Conservation (phyloP, 805 yeast species). For the Zygotorulaspora danielsina region DNA sequence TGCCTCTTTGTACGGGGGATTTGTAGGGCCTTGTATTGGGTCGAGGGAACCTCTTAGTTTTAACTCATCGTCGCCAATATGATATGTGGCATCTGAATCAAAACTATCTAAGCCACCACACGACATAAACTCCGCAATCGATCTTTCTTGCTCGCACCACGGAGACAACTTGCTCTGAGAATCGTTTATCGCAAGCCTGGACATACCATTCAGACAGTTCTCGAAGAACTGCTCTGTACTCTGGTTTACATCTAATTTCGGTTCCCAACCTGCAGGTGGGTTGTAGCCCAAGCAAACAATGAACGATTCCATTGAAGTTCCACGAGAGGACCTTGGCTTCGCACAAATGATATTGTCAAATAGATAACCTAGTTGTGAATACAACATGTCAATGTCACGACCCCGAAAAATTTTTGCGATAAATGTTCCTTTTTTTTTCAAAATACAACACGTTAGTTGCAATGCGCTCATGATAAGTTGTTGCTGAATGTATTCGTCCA, state of each 20-base stretch:
- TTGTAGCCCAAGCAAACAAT: conserved; percentile 85
- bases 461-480: conserved; percentile 88
- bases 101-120: conserved; percentile 88
- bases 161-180: conserved; percentile 34
- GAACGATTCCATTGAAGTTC: conserved; percentile 90
- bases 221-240: conserved; percentile 84
- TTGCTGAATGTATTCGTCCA: conserved; percentile 96
- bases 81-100: conserved; percentile 94
- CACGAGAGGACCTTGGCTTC: conserved; percentile 92
- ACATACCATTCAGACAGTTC: conserved; percentile 52
- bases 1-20: conserved; percentile 94
- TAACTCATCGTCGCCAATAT: conserved; percentile 34
- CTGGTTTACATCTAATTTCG: conserved; percentile 49
- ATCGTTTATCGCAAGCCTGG: not conserved
- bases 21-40: conserved; percentile 93
- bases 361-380: conserved; percentile 83
- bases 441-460: conserved; percentile 82
- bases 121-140: conserved; percentile 86
- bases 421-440: conserved; percentile 86
- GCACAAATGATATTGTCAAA: conserved; percentile 91
- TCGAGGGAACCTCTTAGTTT: conserved; percentile 54
- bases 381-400: conserved; percentile 87
- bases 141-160: conserved; percentile 56
- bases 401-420: conserved; percentile 97
- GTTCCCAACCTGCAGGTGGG: conserved; percentile 83